Percentiles rank a stretch among this genome's conserved stretches.
Evolutionary conservation across 495 filamentous ascomycete species (phyloP).

Genomic region (Neurospora terricola): DNA sequence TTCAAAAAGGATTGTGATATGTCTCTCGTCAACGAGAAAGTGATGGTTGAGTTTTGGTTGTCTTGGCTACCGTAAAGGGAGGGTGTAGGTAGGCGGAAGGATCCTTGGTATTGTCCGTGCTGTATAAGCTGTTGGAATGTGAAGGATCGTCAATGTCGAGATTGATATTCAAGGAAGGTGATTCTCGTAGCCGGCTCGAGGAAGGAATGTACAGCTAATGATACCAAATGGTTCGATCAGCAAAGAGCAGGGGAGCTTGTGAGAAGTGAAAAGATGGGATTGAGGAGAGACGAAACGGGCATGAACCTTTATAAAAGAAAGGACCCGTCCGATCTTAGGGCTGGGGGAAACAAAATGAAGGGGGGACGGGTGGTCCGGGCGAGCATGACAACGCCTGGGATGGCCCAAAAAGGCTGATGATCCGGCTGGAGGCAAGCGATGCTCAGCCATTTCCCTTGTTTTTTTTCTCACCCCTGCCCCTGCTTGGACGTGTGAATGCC

Average conservation of each 20-base stretch:
- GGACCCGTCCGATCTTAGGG: not conserved
- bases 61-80: not conserved
- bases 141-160: not conserved
- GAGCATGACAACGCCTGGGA: not conserved
- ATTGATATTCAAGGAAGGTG: slow-evolving; percentile 11
- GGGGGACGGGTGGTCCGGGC: not conserved
- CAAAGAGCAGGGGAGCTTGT: slow-evolving; percentile 14
- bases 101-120: not conserved
- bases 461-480: not conserved
- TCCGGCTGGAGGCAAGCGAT: not conserved
- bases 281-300: not conserved
- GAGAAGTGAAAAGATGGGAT: slow-evolving; percentile 8
- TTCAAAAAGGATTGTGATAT: not conserved
- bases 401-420: not conserved
- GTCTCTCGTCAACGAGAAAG: not conserved
- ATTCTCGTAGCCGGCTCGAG: slow-evolving; percentile 28
- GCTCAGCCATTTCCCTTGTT: slow-evolving; percentile 1
- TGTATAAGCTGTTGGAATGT: not conserved
- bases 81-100: not conserved
- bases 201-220: slow-evolving; percentile 27
- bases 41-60: not conserved
- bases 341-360: not conserved
- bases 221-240: slow-evolving; percentile 9
- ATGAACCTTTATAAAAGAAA: slow-evolving; percentile 7
- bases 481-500: not conserved